Base-by-base conservation (phyloP, 352 stramenopile species). In the Pythium periplocum region DNA sequence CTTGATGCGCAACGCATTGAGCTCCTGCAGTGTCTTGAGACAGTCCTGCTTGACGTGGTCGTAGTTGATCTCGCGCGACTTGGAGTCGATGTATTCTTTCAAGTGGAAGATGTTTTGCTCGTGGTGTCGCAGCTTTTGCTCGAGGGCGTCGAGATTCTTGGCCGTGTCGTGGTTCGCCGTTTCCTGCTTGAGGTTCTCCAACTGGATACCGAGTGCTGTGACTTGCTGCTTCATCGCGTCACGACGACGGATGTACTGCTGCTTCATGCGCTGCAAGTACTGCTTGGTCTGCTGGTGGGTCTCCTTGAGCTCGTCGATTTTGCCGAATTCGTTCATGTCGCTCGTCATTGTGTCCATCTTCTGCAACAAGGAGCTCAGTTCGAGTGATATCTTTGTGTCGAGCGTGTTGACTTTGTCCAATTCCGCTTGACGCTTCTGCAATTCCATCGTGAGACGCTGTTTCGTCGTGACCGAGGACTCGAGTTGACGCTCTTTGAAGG, bases 71-170 rank as follows among this genome's bases (percentile, higher is more conserved):
- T 96, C 87, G 50, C 86, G 72, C 49, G 78, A 77, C 62, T 96
- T 96, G 31, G 82, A 78, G 59, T 95, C 89, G 31, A 95, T 83
- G 53, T 79, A 96, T 48, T 97, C 90, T 59, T 80, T 82, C 31
- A 97, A 54, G 59, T 91, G 84, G 66, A 96, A 97, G 46, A 97
- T 97, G 45, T 90, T 96, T 62, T 97, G 88, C 62, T 96, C 86
- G 61, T 97, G 90, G 58, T 95, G 84, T 7, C 84, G 74, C 54
- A 97, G 62, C 61, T 96, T 96, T 48, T 93, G 78, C 69, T 97
- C 89, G 8, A 97, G 69, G 1, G 81, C 73, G 54, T 93, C 77
- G 42, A 96, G 54, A 36, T 72, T 90, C 54, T 88, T 90, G 41
- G 78, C 75, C 0, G 80, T 90, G 59, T 96, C 81, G 50, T 91